Evolutionary conservation across 2,329 filamentous ascomycete species (phyloP).

Genomic region (Colletotrichum spaethianum): DNA sequence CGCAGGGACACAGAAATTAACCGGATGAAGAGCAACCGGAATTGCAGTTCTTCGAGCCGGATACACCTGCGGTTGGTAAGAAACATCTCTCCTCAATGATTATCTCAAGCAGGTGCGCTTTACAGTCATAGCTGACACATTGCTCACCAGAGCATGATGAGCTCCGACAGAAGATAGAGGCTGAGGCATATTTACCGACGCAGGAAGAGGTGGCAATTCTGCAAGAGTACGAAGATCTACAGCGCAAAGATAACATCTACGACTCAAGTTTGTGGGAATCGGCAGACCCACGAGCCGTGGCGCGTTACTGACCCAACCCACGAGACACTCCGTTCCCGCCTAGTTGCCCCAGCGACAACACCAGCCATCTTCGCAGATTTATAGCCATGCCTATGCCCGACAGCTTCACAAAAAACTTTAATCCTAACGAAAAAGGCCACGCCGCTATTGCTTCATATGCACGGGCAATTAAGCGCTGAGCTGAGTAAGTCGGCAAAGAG

Average conservation of each 20-base stretch:
- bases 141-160: no score
- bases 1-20: constrained; percentile 43
- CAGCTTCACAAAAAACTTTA: constrained; percentile 49
- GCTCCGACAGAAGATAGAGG: no score
- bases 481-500: constrained; percentile 42
- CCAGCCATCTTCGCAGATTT: constrained; percentile 4
- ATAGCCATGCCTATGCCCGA: constrained; percentile 48
- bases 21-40: constrained; percentile 49
- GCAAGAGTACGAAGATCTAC: not conserved
- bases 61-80: not conserved
- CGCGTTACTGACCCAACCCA: constrained; percentile 44
- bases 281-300: constrained; percentile 43
- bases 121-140: no score
- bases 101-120: no score
- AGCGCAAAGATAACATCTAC: constrained; percentile 41
- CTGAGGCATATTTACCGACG: no score
- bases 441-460: constrained; percentile 48
- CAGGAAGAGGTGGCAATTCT: no score
- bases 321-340: constrained; percentile 40
- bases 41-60: constrained; percentile 51
- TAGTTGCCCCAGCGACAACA: constrained; percentile 44
- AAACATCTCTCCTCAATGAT: not conserved
- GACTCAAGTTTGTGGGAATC: constrained; percentile 46
- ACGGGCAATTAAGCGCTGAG: constrained; percentile 42
- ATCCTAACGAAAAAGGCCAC: constrained; percentile 50